Conservation (phyloP, 2,329 filamentous ascomycete species). For the Fusarium redolens region DNA sequence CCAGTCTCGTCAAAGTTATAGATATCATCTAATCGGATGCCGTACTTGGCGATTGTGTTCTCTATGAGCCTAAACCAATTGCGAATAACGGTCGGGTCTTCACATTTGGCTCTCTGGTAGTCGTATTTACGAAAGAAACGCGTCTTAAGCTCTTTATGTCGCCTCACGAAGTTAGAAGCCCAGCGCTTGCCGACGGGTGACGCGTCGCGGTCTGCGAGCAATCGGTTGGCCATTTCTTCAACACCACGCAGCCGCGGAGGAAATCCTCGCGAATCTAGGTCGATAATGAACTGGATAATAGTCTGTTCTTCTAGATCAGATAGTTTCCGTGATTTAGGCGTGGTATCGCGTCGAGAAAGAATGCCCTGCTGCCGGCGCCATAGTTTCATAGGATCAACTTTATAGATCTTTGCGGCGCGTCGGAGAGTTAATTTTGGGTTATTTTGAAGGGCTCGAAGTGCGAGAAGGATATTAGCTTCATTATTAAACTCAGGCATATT, state of each 20-base stretch:
- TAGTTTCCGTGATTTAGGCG: no score
- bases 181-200: background rate
- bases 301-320: no score
- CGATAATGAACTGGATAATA: background rate
- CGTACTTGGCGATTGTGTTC: background rate
- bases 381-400: no score
- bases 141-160: background rate
- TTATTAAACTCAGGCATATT: no score
- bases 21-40: background rate
- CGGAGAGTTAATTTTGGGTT: no score
- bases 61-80: background rate
- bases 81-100: background rate
- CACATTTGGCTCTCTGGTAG: background rate
- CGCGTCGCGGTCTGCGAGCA: background rate
- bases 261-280: background rate
- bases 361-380: no score
- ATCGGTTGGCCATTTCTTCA: background rate
- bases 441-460: no score
- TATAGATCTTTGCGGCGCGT: no score
- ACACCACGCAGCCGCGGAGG: background rate
- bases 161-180: background rate
- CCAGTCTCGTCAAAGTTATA: background rate
- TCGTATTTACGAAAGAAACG: background rate
- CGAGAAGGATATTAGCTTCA: no score
- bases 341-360: no score